Conservation (phyloP, 2,329 filamentous ascomycete species). For the Cladosporium sp. region DNA sequence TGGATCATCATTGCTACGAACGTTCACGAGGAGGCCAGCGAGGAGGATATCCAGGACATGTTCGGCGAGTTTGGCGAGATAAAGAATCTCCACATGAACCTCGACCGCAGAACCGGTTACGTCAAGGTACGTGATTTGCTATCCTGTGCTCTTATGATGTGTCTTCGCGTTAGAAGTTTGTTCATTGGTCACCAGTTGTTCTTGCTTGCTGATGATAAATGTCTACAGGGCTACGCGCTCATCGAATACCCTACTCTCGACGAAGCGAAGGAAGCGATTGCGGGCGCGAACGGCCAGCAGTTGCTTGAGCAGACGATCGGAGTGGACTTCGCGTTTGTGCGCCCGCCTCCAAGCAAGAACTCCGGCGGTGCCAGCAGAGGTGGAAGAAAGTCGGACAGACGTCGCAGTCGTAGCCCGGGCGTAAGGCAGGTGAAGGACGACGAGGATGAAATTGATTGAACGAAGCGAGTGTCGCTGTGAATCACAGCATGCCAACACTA, state of each 20-base stretch:
- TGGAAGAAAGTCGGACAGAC: constrained; percentile 31
- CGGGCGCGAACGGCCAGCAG: constrained; percentile 72
- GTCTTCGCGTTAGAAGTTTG: not conserved
- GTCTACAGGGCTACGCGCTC: constrained; percentile 68
- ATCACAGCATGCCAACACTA: too few relatives aligned
- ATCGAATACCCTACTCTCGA: constrained; percentile 79
- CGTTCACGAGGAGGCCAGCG: constrained; percentile 80
- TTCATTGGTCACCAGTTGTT: not conserved
- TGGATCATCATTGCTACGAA: constrained; percentile 88
- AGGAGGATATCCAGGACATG: constrained; percentile 75
- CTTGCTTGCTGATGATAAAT: too few relatives aligned
- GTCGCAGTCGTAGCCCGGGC: constrained; percentile 42
- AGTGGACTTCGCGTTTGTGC: constrained; percentile 82
- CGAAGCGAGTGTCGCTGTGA: not conserved
- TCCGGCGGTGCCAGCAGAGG: constrained; percentile 28
- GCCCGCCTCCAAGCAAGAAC: constrained; percentile 64
- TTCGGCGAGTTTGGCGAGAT: constrained; percentile 84
- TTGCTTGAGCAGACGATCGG: constrained; percentile 75
- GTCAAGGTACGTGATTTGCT: constrained; percentile 61
- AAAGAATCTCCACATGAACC: constrained; percentile 79
- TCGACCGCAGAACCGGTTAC: constrained; percentile 78
- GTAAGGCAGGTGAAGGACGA: constrained; percentile 30
- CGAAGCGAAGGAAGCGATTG: constrained; percentile 77
- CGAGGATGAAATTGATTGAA: constrained; percentile 17
- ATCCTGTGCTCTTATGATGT: not conserved